Percentiles rank a stretch among this genome's conserved stretches.
These are phyloP conservation scores for Nakaseomyces sp. DNA, from an alignment of 1,139 yeast species.

Conservation along the genomic window DNA sequence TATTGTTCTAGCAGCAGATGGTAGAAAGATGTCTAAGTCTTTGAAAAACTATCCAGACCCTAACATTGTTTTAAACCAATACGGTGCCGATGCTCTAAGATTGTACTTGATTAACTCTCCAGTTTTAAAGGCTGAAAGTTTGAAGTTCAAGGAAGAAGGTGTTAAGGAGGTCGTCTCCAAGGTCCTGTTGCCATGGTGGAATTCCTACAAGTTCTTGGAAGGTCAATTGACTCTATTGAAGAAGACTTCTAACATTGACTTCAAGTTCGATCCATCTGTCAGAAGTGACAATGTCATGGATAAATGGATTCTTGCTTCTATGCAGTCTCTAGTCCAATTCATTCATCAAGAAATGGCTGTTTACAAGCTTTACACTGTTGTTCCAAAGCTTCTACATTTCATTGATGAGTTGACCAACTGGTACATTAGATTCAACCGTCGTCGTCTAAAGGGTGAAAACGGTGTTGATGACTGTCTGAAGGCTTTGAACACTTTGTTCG, in stretches of 20 bases:
- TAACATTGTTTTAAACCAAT: conserved; percentile 62
- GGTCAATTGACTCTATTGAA: conserved; percentile 82
- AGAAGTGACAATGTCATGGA: conserved; percentile 88
- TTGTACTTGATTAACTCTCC: conserved; percentile 95
- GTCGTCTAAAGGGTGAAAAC: conserved; percentile 91
- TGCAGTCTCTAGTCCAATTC: conserved; percentile 78
- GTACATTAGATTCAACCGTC: conserved; percentile 97
- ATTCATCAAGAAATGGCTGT: conserved; percentile 85
- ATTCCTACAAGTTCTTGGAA: conserved; percentile 90
- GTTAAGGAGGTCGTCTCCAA: conserved; percentile 95
- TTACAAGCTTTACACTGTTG: conserved; percentile 91
- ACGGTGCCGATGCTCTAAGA: conserved; percentile 97
- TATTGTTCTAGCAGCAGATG: conserved; percentile 94
- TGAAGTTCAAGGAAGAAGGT: conserved; percentile 97
- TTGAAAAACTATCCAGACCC: conserved; percentile 98
- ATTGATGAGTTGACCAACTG: conserved; percentile 96
- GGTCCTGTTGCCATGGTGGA: conserved; percentile 97
- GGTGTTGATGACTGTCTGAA: conserved; percentile 75
- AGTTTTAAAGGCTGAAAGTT: conserved; percentile 89
- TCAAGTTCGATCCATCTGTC: conserved; percentile 58
- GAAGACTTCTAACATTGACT: conserved; percentile 64
- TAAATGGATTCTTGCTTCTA: conserved; percentile 89
- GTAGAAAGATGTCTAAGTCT: conserved; percentile 98
- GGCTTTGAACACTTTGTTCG: conserved; percentile 85
- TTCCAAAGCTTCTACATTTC: conserved; percentile 77